phyloP scores from a whole-genome alignment of 139 green algal genomes.

The Picochlorum sp. region DNA sequence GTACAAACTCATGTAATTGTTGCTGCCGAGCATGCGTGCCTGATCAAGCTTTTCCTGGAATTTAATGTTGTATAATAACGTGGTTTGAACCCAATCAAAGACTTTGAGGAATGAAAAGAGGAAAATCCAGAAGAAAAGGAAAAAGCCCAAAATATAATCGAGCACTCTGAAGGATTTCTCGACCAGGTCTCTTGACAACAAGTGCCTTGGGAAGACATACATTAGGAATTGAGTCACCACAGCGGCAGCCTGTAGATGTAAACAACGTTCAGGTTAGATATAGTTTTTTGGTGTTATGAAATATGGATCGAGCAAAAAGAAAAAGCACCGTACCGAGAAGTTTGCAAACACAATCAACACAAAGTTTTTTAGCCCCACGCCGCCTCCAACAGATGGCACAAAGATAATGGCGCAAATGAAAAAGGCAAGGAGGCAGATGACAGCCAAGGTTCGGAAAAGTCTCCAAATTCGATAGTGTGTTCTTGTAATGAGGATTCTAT shows the following conservation, averaged over 20 bases:
- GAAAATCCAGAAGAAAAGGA: slow-evolving; percentile 46
- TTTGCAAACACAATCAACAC: slow-evolving; percentile 40
- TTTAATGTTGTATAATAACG: slow-evolving; percentile 52
- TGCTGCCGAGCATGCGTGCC: neutral
- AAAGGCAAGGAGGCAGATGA: slow-evolving; percentile 11
- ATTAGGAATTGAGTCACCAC: slow-evolving; percentile 20
- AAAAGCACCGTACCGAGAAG: slow-evolving; percentile 9
- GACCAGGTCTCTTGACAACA: slow-evolving; percentile 29
- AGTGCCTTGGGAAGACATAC: slow-evolving; percentile 14
- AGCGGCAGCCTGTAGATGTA: neutral
- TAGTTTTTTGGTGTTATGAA: no score
- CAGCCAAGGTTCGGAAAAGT: slow-evolving; percentile 19
- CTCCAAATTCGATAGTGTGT: slow-evolving; percentile 31
- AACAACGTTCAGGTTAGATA: no score
- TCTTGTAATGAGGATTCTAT: slow-evolving; percentile 16
- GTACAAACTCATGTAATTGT: slow-evolving; percentile 29
- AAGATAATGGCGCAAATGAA: slow-evolving; percentile 33
- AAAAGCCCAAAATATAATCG: slow-evolving; percentile 38
- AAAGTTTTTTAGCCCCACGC: slow-evolving; percentile 29
- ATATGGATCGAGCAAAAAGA: no score
- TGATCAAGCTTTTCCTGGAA: slow-evolving; percentile 30
- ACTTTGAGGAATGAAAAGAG: slow-evolving; percentile 46
- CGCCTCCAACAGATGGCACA: slow-evolving; percentile 4
- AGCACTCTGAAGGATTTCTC: slow-evolving; percentile 22
- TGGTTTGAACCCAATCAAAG: slow-evolving; percentile 34